Evolutionary conservation across 2,329 filamentous ascomycete species (phyloP).

Genomic region (Diplodia mutila): DNA sequence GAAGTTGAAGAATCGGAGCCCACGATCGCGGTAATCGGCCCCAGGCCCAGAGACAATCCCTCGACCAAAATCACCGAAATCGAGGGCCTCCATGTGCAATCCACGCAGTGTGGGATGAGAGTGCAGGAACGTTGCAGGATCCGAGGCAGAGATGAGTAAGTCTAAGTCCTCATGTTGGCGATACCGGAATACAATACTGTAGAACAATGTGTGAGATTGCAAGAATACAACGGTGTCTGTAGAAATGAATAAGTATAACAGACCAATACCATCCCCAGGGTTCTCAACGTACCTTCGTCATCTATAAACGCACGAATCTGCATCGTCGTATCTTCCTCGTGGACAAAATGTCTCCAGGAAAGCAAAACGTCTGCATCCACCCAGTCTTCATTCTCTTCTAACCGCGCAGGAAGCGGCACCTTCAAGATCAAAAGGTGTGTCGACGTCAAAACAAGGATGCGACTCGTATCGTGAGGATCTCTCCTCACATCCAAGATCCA

Average conservation of each 20-base stretch:
- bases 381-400: constrained; percentile 27
- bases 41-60: constrained; percentile 23
- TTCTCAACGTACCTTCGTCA: constrained; percentile 37
- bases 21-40: constrained; percentile 29
- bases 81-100: constrained; percentile 29
- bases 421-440: constrained; percentile 56
- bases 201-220: constrained; percentile 38
- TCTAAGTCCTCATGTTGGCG: constrained; percentile 24
- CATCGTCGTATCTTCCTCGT: constrained; percentile 57
- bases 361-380: constrained; percentile 44
- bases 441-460: constrained; percentile 64
- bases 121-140: constrained; percentile 30
- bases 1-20: constrained; percentile 36
- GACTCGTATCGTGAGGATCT: constrained; percentile 52
- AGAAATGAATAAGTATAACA: background rate
- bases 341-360: constrained; percentile 59
- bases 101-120: background rate
- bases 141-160: constrained; percentile 30
- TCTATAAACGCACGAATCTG: constrained; percentile 37
- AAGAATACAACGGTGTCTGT: constrained; percentile 38
- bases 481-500: constrained; percentile 63
- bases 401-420: constrained; percentile 39
- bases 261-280: background rate
- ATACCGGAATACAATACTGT: constrained; percentile 40
- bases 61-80: constrained; percentile 28